Evolutionary conservation across 2,329 filamentous ascomycete species (phyloP), one percentile per base, ranked within the genome.

Genomic region (Blastomyces gilchristii): DNA sequence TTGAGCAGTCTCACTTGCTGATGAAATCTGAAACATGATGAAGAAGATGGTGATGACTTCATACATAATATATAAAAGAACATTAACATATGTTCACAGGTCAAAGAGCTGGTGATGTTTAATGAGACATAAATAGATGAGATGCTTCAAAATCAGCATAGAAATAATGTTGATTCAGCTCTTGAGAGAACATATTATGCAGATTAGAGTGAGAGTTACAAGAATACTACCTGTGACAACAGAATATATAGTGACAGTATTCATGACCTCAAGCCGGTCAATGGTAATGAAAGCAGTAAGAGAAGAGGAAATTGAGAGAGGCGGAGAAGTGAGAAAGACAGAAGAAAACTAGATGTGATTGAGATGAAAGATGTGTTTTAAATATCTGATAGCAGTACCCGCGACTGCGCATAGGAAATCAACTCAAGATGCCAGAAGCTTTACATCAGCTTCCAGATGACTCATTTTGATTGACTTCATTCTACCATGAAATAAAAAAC

Each of bases 61-160:
- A 65, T 68, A 69, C 53, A 56, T 47, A 41, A 67, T 12, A 50
- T 68, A 61, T 34, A 67, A 12, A 18, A 69, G 34, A 52, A 69
- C 50, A 62, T 47, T 61, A 34, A 37, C 61, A 64, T 63, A 25
- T 7, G 65, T 67, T 65, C 67, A 69, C 37, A 63, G 66, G 31
- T 65, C 66, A 50, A 31, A 66, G 54, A 67, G 41, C 1, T 56
- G 60, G 63, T 68, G 64, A 50, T 65, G 64, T 59, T 63, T 31
- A 63, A 70, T 34, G 28, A 71, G 14, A 63, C 68, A 66, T 28
- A 62, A 65, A 65, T 71, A 70, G 41, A 57, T 69, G 2, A 71
- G 62, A 64, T 70, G 62, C 62, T 68, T 67, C 56, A 53, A 67
- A 37, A 67, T 63, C 7, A 62, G 56, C 54, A 67, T 58, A 12